Evolutionary conservation across 805 yeast genomes (phyloP).

Genomic region (Diddensiella santjacobensis): DNA sequence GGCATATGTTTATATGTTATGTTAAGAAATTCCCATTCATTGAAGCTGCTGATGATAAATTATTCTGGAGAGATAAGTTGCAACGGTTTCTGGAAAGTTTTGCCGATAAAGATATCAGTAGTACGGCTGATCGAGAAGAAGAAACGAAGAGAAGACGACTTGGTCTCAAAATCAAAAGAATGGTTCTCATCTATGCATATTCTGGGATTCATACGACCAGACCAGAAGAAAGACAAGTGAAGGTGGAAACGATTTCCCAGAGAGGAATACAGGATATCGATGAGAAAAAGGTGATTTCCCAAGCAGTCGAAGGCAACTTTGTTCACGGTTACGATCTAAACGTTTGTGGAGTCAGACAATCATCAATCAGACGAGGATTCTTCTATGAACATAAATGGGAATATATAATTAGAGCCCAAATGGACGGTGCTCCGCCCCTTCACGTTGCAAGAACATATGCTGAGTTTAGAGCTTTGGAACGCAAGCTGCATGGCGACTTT

Average conservation of each 20-base stretch:
- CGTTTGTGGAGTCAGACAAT: conserved; percentile 58
- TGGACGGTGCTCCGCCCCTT: conserved; percentile 33
- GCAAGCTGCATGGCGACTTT: conserved; percentile 44
- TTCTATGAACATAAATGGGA: conserved; percentile 30
- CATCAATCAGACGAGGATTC: conserved; percentile 31
- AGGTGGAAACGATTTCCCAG: conserved; percentile 22
- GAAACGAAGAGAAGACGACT: conserved; percentile 60
- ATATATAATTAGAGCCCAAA: conserved; percentile 28
- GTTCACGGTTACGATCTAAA: conserved; percentile 61
- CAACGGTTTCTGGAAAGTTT: conserved; percentile 81
- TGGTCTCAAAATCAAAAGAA: conserved; percentile 55
- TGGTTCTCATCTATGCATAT: conserved; percentile 65
- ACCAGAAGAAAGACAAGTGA: conserved; percentile 29
- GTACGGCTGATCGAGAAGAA: conserved; percentile 71
- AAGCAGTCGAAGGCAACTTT: conserved; percentile 28
- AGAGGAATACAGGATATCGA: conserved; percentile 23
- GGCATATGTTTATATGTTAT: conserved; percentile 61
- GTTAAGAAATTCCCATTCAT: conserved; percentile 75
- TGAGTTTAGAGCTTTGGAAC: conserved; percentile 61
- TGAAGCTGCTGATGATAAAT: conserved; percentile 44
- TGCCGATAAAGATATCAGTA: conserved; percentile 65
- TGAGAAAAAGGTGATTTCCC: conserved; percentile 19
- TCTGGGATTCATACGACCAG: conserved; percentile 61
- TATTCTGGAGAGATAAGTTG: conserved; percentile 75
- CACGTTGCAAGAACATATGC: conserved; percentile 61